Evolutionary conservation across 306 rosid genomes (phyloP).

Genomic region (Begonia masoniana): DNA sequence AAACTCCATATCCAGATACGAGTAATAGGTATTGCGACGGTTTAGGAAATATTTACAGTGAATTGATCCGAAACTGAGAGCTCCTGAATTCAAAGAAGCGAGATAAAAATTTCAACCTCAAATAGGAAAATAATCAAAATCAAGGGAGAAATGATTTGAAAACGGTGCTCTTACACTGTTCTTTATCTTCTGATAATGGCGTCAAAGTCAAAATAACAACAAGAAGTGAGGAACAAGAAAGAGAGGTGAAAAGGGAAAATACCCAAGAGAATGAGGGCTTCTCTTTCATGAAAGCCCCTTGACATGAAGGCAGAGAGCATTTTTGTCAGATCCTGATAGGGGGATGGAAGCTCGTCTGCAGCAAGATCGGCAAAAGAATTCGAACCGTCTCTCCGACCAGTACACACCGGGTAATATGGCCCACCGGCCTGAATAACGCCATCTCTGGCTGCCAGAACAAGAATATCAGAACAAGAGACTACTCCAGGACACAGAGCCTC

Average conservation of each 20-base stretch:
- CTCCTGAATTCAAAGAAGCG: slow-evolving; percentile 12
- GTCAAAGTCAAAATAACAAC: no score
- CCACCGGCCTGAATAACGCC: not conserved
- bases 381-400: not conserved
- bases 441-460: slow-evolving; percentile 12
- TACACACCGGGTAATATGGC: not conserved
- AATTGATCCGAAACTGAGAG: slow-evolving; percentile 31
- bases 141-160: no score
- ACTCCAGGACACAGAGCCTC: slow-evolving; percentile 26
- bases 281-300: slow-evolving; percentile 1
- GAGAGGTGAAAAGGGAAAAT: not conserved
- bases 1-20: slow-evolving; percentile 19
- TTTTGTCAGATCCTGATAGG: not conserved
- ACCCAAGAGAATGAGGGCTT: not conserved
- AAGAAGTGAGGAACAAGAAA: not conserved
- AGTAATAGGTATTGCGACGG: slow-evolving; percentile 16
- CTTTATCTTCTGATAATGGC: no score
- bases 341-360: not conserved
- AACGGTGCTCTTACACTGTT: no score
- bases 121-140: no score
- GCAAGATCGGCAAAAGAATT: not conserved
- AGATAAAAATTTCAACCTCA: slow-evolving; percentile 7
- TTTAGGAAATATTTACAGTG: slow-evolving; percentile 23
- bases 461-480: slow-evolving; percentile 35
- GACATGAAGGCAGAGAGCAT: not conserved